A percentile compares a stretch with the other conserved stretches of the same genome.
phyloP scores from a whole-genome alignment of 345 rosid genomes.

The Abelmoschus esculentus region DNA sequence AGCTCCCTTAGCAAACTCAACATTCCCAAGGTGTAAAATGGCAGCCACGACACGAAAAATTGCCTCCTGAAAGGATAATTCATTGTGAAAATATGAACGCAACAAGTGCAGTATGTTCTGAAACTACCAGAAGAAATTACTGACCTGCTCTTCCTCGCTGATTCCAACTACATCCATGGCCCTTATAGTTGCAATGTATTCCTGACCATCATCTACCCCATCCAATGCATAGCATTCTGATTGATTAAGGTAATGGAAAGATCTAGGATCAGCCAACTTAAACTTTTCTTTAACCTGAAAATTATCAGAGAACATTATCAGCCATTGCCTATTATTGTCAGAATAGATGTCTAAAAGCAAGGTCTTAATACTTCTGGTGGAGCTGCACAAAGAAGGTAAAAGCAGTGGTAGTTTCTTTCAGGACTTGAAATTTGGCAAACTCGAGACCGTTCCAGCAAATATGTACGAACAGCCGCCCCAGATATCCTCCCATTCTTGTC shows the following conservation, averaged over 20 bases:
- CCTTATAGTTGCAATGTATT: constrained; percentile 94
- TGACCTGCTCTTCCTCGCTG: constrained; percentile 95
- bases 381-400: constrained; percentile 94
- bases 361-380: constrained; percentile 73
- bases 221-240: constrained; percentile 74
- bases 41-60: constrained; percentile 98
- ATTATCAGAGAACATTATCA: constrained; percentile 15
- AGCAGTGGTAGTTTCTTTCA: constrained; percentile 98
- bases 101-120: constrained; percentile 10
- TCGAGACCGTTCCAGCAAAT: constrained; percentile 96
- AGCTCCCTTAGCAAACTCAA: constrained; percentile 84
- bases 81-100: constrained; percentile 16
- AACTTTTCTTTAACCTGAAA: constrained; percentile 71
- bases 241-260: constrained; percentile 88
- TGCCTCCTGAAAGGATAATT: constrained; percentile 56
- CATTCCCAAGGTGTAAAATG: constrained; percentile 86
- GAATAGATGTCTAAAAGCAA: not conserved
- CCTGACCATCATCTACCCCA: constrained; percentile 81
- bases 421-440: constrained; percentile 98
- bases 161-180: constrained; percentile 99
- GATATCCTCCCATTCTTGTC: constrained; percentile 99
- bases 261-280: constrained; percentile 63
- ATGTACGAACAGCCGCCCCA: constrained; percentile 96
- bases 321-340: constrained; percentile 12
- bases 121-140: constrained; percentile 20